Evolutionary conservation across 345 rosid genomes (phyloP).

Genomic region (Excoecaria cochinchinensis): DNA sequence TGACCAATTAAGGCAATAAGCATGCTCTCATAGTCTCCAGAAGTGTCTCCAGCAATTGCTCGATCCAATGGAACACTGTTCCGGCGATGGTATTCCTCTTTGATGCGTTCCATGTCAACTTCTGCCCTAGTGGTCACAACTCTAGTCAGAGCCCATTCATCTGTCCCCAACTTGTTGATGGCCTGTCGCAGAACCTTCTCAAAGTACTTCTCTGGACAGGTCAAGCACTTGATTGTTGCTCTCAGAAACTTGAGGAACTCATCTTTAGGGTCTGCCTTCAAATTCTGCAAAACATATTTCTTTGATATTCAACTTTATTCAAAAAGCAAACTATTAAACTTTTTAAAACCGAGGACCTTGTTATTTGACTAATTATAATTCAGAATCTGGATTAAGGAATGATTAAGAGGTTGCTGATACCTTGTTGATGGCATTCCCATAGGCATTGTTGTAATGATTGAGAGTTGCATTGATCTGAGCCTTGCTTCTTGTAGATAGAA

Average conservation of each 20-base stretch:
- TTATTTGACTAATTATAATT: background rate
- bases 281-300: conserved; percentile 42
- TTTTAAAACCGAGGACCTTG: background rate
- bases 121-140: conserved; percentile 79
- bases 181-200: conserved; percentile 71
- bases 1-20: conserved; percentile 72
- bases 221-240: conserved; percentile 73
- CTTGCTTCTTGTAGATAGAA: conserved; percentile 80
- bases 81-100: conserved; percentile 73
- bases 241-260: conserved; percentile 70
- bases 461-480: conserved; percentile 72
- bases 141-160: conserved; percentile 80
- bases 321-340: background rate
- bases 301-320: conserved; percentile 1
- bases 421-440: conserved; percentile 74
- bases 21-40: conserved; percentile 78
- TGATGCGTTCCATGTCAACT: conserved; percentile 74
- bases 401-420: conserved; percentile 26
- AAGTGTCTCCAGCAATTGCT: conserved; percentile 66
- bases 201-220: conserved; percentile 80
- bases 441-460: conserved; percentile 68
- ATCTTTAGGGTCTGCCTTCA: conserved; percentile 64
- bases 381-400: background rate
- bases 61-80: conserved; percentile 72
- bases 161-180: conserved; percentile 78